Evolutionary conservation across 441 rosid genomes (phyloP).

Genomic region (Manihot esculenta): DNA sequence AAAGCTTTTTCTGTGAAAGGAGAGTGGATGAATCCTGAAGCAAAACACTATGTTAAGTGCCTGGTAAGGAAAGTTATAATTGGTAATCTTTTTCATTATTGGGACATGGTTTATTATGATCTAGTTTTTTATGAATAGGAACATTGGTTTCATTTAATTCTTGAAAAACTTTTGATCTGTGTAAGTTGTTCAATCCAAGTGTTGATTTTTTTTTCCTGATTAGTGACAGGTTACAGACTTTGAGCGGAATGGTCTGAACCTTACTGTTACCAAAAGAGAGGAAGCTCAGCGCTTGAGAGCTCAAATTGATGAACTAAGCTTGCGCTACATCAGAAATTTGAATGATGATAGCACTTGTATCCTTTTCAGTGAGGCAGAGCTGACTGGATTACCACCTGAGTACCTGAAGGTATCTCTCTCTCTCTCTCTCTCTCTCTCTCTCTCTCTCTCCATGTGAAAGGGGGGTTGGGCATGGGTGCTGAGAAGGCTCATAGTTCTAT

Average conservation of each 20-base stretch:
- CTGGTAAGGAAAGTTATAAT: slow-evolving; percentile 62
- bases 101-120: slow-evolving; percentile 14
- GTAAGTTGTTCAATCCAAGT: slow-evolving; percentile 25
- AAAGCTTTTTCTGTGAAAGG: slow-evolving; percentile 66
- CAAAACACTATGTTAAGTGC: slow-evolving; percentile 55
- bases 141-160: not conserved
- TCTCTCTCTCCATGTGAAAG: too few species aligned
- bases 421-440: not conserved
- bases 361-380: slow-evolving; percentile 65
- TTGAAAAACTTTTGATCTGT: slow-evolving; percentile 3
- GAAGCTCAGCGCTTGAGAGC: slow-evolving; percentile 72
- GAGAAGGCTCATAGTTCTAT: slow-evolving; percentile 1
- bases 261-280: slow-evolving; percentile 72
- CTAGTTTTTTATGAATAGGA: not conserved
- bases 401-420: slow-evolving; percentile 59
- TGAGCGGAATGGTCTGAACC: slow-evolving; percentile 86
- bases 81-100: not conserved
- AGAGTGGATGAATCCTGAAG: slow-evolving; percentile 58
- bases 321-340: slow-evolving; percentile 65
- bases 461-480: not conserved
- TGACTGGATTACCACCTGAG: slow-evolving; percentile 73
- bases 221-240: slow-evolving; percentile 97
- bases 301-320: slow-evolving; percentile 76
- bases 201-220: slow-evolving; percentile 43
- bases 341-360: slow-evolving; percentile 67